Evolutionary conservation across 78 protist genomes (phyloP).

Genomic region (Dictyostelium purpureum): DNA sequence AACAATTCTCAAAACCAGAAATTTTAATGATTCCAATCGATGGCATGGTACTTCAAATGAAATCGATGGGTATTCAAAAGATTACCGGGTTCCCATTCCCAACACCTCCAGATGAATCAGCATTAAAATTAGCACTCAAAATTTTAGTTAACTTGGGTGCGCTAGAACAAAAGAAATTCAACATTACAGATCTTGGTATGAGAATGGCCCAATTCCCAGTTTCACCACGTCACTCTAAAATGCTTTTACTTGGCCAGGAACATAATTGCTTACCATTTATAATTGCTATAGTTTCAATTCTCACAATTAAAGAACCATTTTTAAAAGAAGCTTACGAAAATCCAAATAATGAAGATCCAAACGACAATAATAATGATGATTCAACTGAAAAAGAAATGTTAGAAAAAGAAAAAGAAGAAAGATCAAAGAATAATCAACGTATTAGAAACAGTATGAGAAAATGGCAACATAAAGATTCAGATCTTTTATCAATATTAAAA

Average conservation of each 20-base stretch:
- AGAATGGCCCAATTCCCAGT: slow-evolving; percentile 87
- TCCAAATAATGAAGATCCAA: not conserved
- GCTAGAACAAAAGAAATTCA: slow-evolving; percentile 40
- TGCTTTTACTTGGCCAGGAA: slow-evolving; percentile 84
- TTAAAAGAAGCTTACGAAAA: slow-evolving; percentile 13
- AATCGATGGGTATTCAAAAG: slow-evolving; percentile 90
- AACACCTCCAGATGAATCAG: slow-evolving; percentile 83
- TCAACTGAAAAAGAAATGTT: slow-evolving; percentile 16
- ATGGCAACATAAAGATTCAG: slow-evolving; percentile 59
- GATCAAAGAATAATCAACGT: slow-evolving; percentile 5
- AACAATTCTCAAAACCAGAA: slow-evolving; percentile 89
- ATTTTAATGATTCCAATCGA: slow-evolving; percentile 89
- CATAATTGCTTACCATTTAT: slow-evolving; percentile 73
- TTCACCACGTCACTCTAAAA: slow-evolving; percentile 91
- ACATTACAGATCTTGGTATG: slow-evolving; percentile 76
- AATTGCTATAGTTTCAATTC: slow-evolving; percentile 89
- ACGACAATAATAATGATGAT: not conserved
- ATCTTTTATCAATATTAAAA: slow-evolving; percentile 48
- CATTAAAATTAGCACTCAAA: slow-evolving; percentile 25
- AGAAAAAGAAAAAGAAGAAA: slow-evolving; percentile 51
- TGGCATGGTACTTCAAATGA: slow-evolving; percentile 92
- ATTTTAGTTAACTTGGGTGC: slow-evolving; percentile 80
- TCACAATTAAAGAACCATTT: slow-evolving; percentile 87
- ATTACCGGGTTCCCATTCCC: slow-evolving; percentile 94
- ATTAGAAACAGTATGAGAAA: slow-evolving; percentile 20